Base-by-base conservation (phyloP, 2,329 filamentous ascomycete genomes). In the Pseudovirgaria hyperparasitica region DNA sequence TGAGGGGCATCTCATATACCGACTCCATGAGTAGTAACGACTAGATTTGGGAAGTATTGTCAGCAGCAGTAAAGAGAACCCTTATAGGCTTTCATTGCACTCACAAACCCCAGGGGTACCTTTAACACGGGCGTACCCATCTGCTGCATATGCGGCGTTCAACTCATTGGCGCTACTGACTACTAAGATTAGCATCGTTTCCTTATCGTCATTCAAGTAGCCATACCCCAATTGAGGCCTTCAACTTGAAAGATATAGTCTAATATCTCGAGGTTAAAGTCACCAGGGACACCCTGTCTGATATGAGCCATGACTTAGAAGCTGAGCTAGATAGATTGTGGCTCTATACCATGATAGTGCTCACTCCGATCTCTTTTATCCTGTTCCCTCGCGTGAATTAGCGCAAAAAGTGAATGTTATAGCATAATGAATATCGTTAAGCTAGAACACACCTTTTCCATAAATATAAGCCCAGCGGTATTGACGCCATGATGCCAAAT, bases 21-120 rank as follows among this genome's bases (percentile, higher is more conserved):
- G 2, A 75, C 70, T 4, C 70, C 71, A 38, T 72, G 72, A 0
- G 70, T 72, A 1, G 71, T 75, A 17, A 74, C 52, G 6, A 72
- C 40, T 19, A 56, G 58, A 5, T 52, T 50, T 2, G 27, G 16
- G 10, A 11, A 14, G 5, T 15, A 12, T 5, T 20, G 17, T 32
- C 22, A 32, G 32, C 18, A 19, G 12, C 16, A 20, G 13, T 19
- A 8, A 19, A 9, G 7, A 8, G 18, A 21, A 9, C 10, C 4
- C 9, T 7, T 27, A 17, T 20, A 12, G 18, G 10, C 9, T 11
- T n/a, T 13, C 5, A 9, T n/a, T 12, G 9, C 14, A 36, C 39
- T 25, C 28, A 41, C 34, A 31, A 27, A 54, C 55, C 6, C 58
- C 58, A 3, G 56, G 54, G 5, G 65, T 46, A 5, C 63, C 63